Base-by-base conservation (phyloP, 2,329 filamentous ascomycete genomes). In the Trichophyton equinum region DNA sequence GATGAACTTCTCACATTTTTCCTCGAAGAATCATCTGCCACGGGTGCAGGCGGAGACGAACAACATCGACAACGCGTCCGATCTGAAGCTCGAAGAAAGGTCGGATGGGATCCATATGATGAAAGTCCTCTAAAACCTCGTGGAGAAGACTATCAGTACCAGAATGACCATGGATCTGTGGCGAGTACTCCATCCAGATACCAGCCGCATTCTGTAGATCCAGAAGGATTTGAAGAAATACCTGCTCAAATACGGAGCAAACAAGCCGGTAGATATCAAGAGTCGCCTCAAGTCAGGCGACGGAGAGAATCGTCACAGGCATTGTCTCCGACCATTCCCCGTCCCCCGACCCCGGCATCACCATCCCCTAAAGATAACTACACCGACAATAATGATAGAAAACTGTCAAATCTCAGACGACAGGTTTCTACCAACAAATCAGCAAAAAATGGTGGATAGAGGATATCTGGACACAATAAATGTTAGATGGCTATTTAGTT, bases 1-100 rank as follows among this genome's bases (percentile, higher is more conserved):
- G 91, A 96, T 70, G 89, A 96, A 67, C 83, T 96, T 1, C 78
- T 96, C 46, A 90, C 87, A 59, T 95, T 95, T 76, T 96, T 96
- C 75, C 78, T 96, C 7, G 81, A 83, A 64, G 85, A 88, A 67
- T 82, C 81, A 9, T 82, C 82, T 36, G 84, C 83, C 1, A 86
- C 85, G 0, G 85, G 85, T 30, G 82, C 84, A 1, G 85, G 84
- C 2, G 78, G 79, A 3, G 82, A 87, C 65, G 77, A 82, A 4
- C 78, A 85, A 36, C 76, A 84, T 60, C 81, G 85, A 5, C 82
- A 82, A 59, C 78, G 79, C 0, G 77, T 85, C 1, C 78, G 85
- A 13, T 74, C 79, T 3, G 83, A 86, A 64, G 85, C 85, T 3
- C 72, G 82, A 22, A 74, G 78, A 57, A 76, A 82, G 56, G 83